These are phyloP conservation scores for carrot (Daucus carota) DNA, from an alignment of 129 eudicot genomes.

Conservation along the genomic window DH1_v3.0 NC_030383.2:4306001-4306500, in stretches of 20 bases:
- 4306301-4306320: too few species aligned
- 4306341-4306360: too few species aligned
- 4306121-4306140: constrained; percentile 49
- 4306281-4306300: too few species aligned
- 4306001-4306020: background rate
- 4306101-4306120: constrained; percentile 42
- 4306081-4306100: constrained; percentile 43
- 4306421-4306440: too few species aligned
- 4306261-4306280: background rate
- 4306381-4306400: too few species aligned
- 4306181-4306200: background rate
- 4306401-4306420: too few species aligned
- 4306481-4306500: too few species aligned
- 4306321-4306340: too few species aligned
- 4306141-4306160: background rate
- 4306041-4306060: constrained; percentile 46
- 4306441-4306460: too few species aligned
- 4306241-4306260: background rate
- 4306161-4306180: background rate
- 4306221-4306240: background rate
- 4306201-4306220: background rate
- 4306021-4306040: constrained; percentile 24
- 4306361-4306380: too few species aligned
- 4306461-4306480: too few species aligned
- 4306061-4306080: constrained; percentile 46